phyloP scores from a whole-genome alignment of 1,284 basidiomycete species.

The Cryptococcus jaspeensis region DNA sequence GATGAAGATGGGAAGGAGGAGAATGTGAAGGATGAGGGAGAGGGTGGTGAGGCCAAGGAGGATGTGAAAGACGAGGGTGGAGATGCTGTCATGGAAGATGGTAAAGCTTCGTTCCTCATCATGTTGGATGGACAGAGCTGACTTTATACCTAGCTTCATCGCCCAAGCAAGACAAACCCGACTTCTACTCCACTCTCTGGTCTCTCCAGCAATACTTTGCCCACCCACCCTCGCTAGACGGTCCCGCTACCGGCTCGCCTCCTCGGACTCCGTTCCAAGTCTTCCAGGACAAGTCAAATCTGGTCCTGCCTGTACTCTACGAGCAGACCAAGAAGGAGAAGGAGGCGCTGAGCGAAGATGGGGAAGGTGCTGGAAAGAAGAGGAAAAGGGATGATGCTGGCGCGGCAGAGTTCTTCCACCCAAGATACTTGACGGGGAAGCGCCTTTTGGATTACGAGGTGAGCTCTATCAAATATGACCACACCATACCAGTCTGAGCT shows the following conservation, averaged over 20 bases:
- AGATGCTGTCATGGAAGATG: neutral
- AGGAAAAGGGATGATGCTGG: conserved; percentile 25
- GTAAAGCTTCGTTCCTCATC: neutral
- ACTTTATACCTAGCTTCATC: neutral
- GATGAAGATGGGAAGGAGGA: conserved; percentile 5
- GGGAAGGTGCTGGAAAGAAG: conserved; percentile 22
- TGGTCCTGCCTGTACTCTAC: conserved; percentile 41
- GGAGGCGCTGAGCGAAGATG: conserved; percentile 32
- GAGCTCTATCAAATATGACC: neutral
- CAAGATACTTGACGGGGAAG: conserved; percentile 45
- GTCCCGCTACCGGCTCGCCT: conserved; percentile 25
- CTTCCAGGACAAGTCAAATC: conserved; percentile 40
- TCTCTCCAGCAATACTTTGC: conserved; percentile 49
- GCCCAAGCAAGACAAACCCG: conserved; percentile 16
- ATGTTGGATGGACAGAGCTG: neutral
- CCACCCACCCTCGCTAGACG: conserved; percentile 42
- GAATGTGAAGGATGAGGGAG: conserved; percentile 23
- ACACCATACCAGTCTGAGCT: neutral
- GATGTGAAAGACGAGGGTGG: conserved; percentile 8
- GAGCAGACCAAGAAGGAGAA: conserved; percentile 41
- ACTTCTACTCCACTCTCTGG: conserved; percentile 50
- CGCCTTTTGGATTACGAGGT: conserved; percentile 46
- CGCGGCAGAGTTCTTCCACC: conserved; percentile 37
- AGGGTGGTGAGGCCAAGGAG: conserved; percentile 5
- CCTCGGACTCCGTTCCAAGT: conserved; percentile 33